Base-by-base conservation (phyloP, 1,284 basidiomycete species). In the Ceratobasidium sp. region DNA sequence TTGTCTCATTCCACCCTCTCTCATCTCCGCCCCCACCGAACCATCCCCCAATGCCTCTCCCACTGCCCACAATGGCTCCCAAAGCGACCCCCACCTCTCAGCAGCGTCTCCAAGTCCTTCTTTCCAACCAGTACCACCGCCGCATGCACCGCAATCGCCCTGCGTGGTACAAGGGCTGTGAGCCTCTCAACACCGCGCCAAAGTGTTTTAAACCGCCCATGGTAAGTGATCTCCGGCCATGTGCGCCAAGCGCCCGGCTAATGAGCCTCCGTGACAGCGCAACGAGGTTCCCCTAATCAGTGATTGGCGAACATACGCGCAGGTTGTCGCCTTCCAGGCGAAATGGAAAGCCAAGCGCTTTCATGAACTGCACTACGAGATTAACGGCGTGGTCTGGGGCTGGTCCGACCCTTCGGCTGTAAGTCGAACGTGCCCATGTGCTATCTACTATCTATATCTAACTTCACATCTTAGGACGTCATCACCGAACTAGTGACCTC, bases 41-140 rank as follows among this genome's bases (percentile, higher is more conserved):
- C 13, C n/a, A 19, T 24, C 54, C 43, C n/a, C 14, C n/a, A 2
- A 29, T 37, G 5, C 24, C 24, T 31, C 31, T 29, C 8, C 68
- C 39, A 9, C 29, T 14, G 13, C 29, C 37, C n/a, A 41, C 39
- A n/a, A 71, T 71, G 68, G 43, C 19, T n/a, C 13, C 41, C 41
- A 19, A 39, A 43, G 9, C 56, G 4, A 29, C 68, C 39, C 31
- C 39, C 27, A 61, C 68, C 43, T 29, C 43, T 22, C 41, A 72
- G 48, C 46, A 72, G 69, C 69, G 69, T 5, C 27, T 72, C 11
- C 56, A 27, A 22, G 34, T 8, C 43, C 56, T 72, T 7, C 58
- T 72, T 5, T 72, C 69, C 29, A 72, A 72, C 29, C 69, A 72
- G 34, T 72, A 72, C 48, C 24, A 51, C 9, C 69, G 58, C 14